Base-by-base conservation (phyloP, 176 grass and related monocot species). In the Eleusine coracana region DNA sequence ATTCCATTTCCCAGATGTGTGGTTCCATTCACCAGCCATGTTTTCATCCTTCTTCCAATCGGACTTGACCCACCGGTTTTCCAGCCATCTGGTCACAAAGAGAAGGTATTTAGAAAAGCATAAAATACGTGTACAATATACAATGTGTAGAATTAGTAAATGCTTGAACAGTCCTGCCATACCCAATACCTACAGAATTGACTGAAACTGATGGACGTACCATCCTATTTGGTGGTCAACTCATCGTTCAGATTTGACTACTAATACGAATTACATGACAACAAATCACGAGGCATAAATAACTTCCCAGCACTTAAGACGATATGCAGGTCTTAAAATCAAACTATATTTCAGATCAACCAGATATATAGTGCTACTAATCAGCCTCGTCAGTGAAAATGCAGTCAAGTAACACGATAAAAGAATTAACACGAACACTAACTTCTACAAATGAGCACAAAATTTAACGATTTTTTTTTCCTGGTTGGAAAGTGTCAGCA, bases 31-130 rank as follows among this genome's bases (percentile, higher is more conserved):
- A 77, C 95, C 95, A 34, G 90, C 95, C 74, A 72, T 73, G 88
- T 86, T 92, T 39, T 97, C 88, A 0, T 92, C 90, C 77, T 82
- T 97, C 86, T 94, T 97, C 95, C 95, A 97, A 8, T 97, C 92
- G 1, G 95, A 97, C 72, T 88, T 89, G 50, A 94, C 95, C 95
- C 95, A 97, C 20, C 90, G 86, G 17, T 74, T 87, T 67, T 97
- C 92, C 95, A 97, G 18, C 92, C 90, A 91, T 92, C 95, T 97
- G 73, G 20, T 12, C 28, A 83, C 17, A 62, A 60, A 73, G 14
- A 90, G 5, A 46, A 78, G 31, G 14, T 5, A 83, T 70, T 58
- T 77, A 89, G 59, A 68, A 11, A 11, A 86, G 49, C 4, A 41
- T 15, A 44, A 48, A 71, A 71, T 2, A n/a, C 20, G 50, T 48